Percentiles rank a stretch among this genome's conserved stretches.
Evolutionary conservation across 1,284 basidiomycete species (phyloP).

Genomic region (Cutaneotrichosporon sp.): DNA sequence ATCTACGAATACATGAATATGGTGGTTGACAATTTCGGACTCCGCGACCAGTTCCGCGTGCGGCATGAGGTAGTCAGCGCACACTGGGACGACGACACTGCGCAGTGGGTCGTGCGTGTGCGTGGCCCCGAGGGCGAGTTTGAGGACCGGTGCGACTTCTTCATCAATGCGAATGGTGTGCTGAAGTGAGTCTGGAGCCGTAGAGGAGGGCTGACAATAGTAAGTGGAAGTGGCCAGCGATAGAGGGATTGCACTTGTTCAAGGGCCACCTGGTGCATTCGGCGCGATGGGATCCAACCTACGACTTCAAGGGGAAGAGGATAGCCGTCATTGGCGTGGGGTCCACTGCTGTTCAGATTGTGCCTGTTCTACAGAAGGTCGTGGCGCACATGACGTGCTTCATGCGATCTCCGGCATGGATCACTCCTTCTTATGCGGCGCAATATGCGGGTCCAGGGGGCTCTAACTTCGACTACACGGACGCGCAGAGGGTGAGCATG

Average conservation of each 20-base stretch:
- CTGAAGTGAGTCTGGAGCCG: background rate
- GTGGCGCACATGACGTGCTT: slow-evolving; percentile 26
- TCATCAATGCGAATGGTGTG: slow-evolving; percentile 33
- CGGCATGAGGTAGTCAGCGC: slow-evolving; percentile 28
- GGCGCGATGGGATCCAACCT: slow-evolving; percentile 18
- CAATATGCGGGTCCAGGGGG: slow-evolving; percentile 21
- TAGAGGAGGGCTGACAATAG: background rate
- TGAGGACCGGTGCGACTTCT: slow-evolving; percentile 28
- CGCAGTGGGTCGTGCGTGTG: slow-evolving; percentile 31
- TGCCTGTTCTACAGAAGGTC: slow-evolving; percentile 19
- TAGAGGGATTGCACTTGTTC: slow-evolving; percentile 20
- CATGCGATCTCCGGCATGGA: slow-evolving; percentile 21
- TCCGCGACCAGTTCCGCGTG: slow-evolving; percentile 29
- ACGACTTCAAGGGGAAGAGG: slow-evolving; percentile 7
- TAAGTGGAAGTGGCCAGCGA: slow-evolving; percentile 28
- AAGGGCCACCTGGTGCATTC: slow-evolving; percentile 30
- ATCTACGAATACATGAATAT: slow-evolving; percentile 31
- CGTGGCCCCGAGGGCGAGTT: slow-evolving; percentile 8
- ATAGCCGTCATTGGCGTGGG: slow-evolving; percentile 19
- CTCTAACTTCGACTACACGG: slow-evolving; percentile 9
- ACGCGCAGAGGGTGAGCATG: background rate
- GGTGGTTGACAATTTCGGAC: slow-evolving; percentile 23
- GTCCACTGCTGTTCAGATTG: slow-evolving; percentile 25
- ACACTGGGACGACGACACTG: slow-evolving; percentile 24
- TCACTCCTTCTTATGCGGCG: slow-evolving; percentile 4